A percentile compares a stretch with the other conserved stretches of the same genome.
phyloP scores from a whole-genome alignment of 2,329 filamentous ascomycete genomes.

The Exophiala sp. region DNA sequence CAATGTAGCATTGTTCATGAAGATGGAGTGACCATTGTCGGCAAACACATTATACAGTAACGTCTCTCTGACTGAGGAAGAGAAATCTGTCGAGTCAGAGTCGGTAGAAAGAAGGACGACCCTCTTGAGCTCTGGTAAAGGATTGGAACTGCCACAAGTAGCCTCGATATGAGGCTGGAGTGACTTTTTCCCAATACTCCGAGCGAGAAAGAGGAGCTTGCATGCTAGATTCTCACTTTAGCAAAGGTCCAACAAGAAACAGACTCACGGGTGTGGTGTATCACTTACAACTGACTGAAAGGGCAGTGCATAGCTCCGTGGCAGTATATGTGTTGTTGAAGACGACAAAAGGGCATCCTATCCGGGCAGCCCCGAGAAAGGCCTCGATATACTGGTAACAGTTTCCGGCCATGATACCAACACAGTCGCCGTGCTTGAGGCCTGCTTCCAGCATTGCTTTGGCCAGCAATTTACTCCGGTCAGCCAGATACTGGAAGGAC shows the following conservation, averaged over 20 bases:
- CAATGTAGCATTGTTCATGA: conserved; percentile 11
- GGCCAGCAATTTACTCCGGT: conserved; percentile 45
- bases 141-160: conserved; percentile 36
- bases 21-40: conserved; percentile 21
- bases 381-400: conserved; percentile 57
- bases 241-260: background rate
- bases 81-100: background rate
- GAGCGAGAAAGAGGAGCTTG: conserved; percentile 67
- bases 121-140: conserved; percentile 77
- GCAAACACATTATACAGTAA: conserved; percentile 42
- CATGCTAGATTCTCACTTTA: conserved; percentile 47
- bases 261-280: too few relatives aligned
- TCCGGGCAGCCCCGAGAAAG: conserved; percentile 63
- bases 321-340: conserved; percentile 78
- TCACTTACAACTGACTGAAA: conserved; percentile 39
- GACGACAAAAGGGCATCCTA: conserved; percentile 66
- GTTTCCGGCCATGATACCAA: conserved; percentile 67
- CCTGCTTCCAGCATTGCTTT: conserved; percentile 62
- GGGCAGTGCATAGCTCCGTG: conserved; percentile 62
- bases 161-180: conserved; percentile 26
- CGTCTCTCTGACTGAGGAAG: conserved; percentile 47
- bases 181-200: conserved; percentile 51
- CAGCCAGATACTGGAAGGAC: conserved; percentile 69
- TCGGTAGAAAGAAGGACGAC: conserved; percentile 53
- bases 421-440: conserved; percentile 61